Base-by-base conservation (phyloP, 2,329 filamentous ascomycete species). In the Penicillium sp. region DNA sequence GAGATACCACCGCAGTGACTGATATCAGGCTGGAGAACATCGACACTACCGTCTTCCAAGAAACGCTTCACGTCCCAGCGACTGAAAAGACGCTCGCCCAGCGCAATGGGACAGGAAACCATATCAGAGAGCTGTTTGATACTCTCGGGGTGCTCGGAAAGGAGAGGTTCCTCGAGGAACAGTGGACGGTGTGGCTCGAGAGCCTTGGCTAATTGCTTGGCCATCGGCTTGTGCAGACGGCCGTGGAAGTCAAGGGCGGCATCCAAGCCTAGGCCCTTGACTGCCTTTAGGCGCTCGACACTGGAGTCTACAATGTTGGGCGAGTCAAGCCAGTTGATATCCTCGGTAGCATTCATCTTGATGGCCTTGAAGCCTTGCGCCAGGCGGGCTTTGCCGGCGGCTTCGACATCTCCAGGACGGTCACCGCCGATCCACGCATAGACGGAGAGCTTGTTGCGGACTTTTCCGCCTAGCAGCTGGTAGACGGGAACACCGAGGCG, bases 381-480 rank as follows among this genome's bases (percentile, higher is more conserved):
- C n/a, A 69, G 63, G 28, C 70, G 66, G 5, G 65, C 67, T 58
- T 69, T 70, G 75, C 82, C 86, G 60, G 83, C 81, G 2, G 58
- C 62, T 49, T 83, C 81, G 2, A 90, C 79, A 57, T 89, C 86
- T 6, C 72, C 67, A 0, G 87, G 87, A 3, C 85, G 73, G 57
- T 89, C 86, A 3, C 87, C 87, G 3, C 87, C 87, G 50, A 90
- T 89, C 86, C 87, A 89, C 12, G 83, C 83, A 62, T 89, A 90
- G 0, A 90, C 86, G 53, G 82, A 82, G 10, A 88, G 70, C 60
- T 83, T 85, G 55, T 83, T 75, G 39, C 87, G 77, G 1, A 91
- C 67, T 47, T 88, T 88, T 3, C 87, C 88, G 3, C 88, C 88
- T 0, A 91, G 76, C 0, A 92, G 75, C 56, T 89, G 80, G 60